These are phyloP conservation scores for Colletotrichum sp. DNA, from an alignment of 2,329 filamentous ascomycete species.

Conservation along the genomic window DNA sequence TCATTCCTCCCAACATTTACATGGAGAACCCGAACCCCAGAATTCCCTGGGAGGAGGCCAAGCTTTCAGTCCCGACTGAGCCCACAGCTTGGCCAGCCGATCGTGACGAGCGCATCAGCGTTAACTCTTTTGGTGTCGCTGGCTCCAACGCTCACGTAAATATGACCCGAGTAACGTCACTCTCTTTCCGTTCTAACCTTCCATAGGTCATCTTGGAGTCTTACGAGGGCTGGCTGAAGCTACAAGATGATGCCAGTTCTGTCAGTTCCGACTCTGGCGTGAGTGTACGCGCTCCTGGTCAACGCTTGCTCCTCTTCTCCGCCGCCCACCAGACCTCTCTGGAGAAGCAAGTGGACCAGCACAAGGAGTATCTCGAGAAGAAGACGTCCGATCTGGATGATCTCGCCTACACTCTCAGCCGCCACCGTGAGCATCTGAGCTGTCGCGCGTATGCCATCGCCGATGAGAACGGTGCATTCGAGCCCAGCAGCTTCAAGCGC, in stretches of 20 bases:
- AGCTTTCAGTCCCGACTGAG: slow-evolving; percentile 29
- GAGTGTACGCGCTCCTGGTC: background rate
- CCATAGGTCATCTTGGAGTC: slow-evolving; percentile 10
- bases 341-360: slow-evolving; percentile 3
- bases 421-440: slow-evolving; percentile 29
- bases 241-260: slow-evolving; percentile 6
- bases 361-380: slow-evolving; percentile 24
- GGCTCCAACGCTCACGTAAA: slow-evolving; percentile 22
- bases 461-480: slow-evolving; percentile 12
- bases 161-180: background rate
- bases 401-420: slow-evolving; percentile 33
- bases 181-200: background rate
- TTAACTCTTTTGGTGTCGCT: slow-evolving; percentile 42
- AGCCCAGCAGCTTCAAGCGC: slow-evolving; percentile 14
- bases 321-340: background rate
- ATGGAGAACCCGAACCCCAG: slow-evolving; percentile 19
- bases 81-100: slow-evolving; percentile 28
- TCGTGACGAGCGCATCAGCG: slow-evolving; percentile 29
- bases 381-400: slow-evolving; percentile 22
- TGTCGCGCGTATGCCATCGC: slow-evolving; percentile 29
- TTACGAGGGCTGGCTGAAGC: background rate
- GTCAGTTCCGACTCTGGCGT: slow-evolving; percentile 7
- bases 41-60: slow-evolving; percentile 19
- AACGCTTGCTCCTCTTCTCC: slow-evolving; percentile 10
- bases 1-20: slow-evolving; percentile 21